These are phyloP conservation scores for Xanthoparmelia taractica DNA, from an alignment of 495 filamentous ascomycete genomes.

Conservation along the genomic window DNA sequence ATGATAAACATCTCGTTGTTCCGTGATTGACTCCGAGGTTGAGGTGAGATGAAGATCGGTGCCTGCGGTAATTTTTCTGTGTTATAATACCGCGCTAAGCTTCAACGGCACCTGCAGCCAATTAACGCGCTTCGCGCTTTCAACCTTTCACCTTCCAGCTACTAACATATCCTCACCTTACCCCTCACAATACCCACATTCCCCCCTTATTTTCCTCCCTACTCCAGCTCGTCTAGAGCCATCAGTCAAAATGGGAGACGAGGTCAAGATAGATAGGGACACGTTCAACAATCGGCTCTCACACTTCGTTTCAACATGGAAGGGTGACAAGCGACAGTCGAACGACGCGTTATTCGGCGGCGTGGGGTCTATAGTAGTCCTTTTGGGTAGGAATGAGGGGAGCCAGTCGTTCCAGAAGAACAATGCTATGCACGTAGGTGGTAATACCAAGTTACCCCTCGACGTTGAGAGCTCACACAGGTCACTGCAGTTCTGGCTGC, in stretches of 20 bases:
- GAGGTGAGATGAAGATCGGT: neutral
- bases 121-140: conserved; percentile 25
- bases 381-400: conserved; percentile 93
- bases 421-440: conserved; percentile 85
- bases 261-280: conserved; percentile 85
- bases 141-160: conserved; percentile 2
- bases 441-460: neutral
- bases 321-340: conserved; percentile 73
- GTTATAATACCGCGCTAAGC: conserved; percentile 15
- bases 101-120: conserved; percentile 10
- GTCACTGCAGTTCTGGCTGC: conserved; percentile 76
- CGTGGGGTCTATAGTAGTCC: conserved; percentile 72
- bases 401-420: conserved; percentile 79
- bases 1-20: neutral
- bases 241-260: conserved; percentile 43
- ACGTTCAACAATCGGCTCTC: conserved; percentile 87
- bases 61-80: neutral
- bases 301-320: conserved; percentile 84
- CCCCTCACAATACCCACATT: conserved; percentile 2
- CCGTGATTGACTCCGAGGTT: neutral
- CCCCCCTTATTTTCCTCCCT: neutral
- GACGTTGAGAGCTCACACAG: conserved; percentile 22
- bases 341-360: conserved; percentile 70
- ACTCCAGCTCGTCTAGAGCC: conserved; percentile 1
- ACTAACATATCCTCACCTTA: neutral